Conservation (phyloP, 495 filamentous ascomycete genomes). For the Aspergillus avenaceus region DNA sequence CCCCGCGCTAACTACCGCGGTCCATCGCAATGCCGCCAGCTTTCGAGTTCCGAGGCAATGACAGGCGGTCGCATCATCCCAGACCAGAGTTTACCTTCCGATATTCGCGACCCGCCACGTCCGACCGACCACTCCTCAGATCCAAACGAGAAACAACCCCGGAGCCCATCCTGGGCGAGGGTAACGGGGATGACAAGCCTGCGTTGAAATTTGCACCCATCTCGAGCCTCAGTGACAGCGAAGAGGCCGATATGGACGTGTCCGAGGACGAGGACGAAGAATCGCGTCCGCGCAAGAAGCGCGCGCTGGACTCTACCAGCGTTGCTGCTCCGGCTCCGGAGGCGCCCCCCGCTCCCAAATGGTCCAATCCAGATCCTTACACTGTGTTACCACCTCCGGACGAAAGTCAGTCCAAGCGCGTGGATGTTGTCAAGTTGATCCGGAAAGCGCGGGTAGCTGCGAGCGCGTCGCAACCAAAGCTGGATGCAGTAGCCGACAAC, state of each 20-base stretch:
- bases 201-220: conserved; percentile 42
- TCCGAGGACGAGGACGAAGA: conserved; percentile 45
- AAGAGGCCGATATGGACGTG: conserved; percentile 65
- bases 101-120: conserved; percentile 29
- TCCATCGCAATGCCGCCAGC: conserved; percentile 21
- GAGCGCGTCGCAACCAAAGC: conserved; percentile 28
- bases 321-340: conserved; percentile 25
- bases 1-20: background rate
- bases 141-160: conserved; percentile 32
- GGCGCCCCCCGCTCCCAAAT: conserved; percentile 56
- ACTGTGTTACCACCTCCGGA: conserved; percentile 73
- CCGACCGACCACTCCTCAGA: conserved; percentile 45
- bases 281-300: conserved; percentile 45
- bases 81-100: conserved; percentile 46
- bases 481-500: conserved; percentile 54
- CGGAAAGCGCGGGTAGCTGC: conserved; percentile 68
- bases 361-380: conserved; percentile 94
- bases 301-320: conserved; percentile 45
- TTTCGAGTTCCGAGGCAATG: conserved; percentile 39
- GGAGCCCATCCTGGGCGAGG: conserved; percentile 28
- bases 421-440: conserved; percentile 82
- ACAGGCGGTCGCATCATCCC: conserved; percentile 22
- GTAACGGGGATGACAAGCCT: conserved; percentile 21
- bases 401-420: conserved; percentile 59
- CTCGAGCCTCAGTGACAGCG: conserved; percentile 66